phyloP scores from a whole-genome alignment of 208 protist genomes.

The Crithidia mellificae region DNA sequence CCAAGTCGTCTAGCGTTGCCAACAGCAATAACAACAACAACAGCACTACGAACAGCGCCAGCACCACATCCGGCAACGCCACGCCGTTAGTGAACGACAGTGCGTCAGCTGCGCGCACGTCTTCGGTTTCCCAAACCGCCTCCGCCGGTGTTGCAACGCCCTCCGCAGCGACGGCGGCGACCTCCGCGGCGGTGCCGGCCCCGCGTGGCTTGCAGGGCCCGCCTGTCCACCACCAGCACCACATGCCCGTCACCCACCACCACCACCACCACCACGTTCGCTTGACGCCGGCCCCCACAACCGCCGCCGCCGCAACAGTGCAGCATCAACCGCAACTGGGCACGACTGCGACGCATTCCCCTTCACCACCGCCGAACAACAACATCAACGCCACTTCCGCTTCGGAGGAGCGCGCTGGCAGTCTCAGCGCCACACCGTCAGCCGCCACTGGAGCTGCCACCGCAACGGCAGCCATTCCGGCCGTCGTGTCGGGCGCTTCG shows the following conservation, averaged over 20 bases:
- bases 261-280: conserved; percentile 36
- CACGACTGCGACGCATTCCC: conserved; percentile 1
- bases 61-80: not conserved
- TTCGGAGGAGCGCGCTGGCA: conserved; percentile 19
- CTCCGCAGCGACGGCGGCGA: not conserved
- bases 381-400: not conserved
- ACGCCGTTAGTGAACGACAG: conserved; percentile 1
- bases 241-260: conserved; percentile 30
- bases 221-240: conserved; percentile 29
- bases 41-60: no score
- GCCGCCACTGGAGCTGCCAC: no score
- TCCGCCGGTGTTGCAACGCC: not conserved
- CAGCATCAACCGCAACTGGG: not conserved
- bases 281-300: conserved; percentile 5
- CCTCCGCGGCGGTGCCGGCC: conserved; percentile 8
- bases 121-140: not conserved
- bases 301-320: not conserved
- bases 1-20: no score
- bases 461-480: not conserved
- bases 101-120: not conserved
- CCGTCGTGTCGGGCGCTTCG: not conserved
- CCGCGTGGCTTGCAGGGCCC: conserved; percentile 17
- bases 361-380: not conserved
- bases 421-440: not conserved
- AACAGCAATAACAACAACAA: no score